phyloP scores from a whole-genome alignment of 345 rosid species.

The Brassica juncea region DNA sequence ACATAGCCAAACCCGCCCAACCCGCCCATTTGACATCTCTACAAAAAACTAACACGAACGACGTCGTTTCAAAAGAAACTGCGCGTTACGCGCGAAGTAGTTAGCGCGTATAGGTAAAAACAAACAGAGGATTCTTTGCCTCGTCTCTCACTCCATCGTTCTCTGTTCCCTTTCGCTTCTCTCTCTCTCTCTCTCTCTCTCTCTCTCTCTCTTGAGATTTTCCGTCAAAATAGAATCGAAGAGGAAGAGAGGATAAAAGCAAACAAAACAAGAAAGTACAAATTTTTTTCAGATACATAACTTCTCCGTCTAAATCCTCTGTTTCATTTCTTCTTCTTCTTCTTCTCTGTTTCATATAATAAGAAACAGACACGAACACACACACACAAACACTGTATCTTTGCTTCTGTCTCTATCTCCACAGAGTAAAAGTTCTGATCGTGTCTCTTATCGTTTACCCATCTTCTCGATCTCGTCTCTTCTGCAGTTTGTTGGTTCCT shows the following conservation, averaged over 20 bases:
- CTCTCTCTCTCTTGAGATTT: constrained; percentile 27
- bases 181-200: neutral
- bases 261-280: constrained; percentile 16
- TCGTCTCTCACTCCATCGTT: constrained; percentile 50
- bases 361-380: constrained; percentile 9
- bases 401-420: constrained; percentile 27
- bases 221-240: constrained; percentile 21
- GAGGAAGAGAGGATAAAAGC: neutral
- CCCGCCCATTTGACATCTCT: no score
- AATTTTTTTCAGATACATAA: constrained; percentile 10
- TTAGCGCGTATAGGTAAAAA: constrained; percentile 22
- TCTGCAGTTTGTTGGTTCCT: constrained; percentile 21
- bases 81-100: neutral
- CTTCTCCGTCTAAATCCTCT: constrained; percentile 10
- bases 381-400: constrained; percentile 27
- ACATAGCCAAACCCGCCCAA: no score
- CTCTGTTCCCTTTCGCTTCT: constrained; percentile 36
- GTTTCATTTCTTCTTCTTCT: neutral
- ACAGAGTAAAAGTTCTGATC: constrained; percentile 54
- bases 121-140: constrained; percentile 46
- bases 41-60: neutral
- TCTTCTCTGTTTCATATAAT: constrained; percentile 20
- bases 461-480: constrained; percentile 36
- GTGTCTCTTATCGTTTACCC: constrained; percentile 45
- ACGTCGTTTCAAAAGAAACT: neutral